Base-by-base conservation (phyloP, 257 asterid species). In the Buddleja alternifolia region DNA sequence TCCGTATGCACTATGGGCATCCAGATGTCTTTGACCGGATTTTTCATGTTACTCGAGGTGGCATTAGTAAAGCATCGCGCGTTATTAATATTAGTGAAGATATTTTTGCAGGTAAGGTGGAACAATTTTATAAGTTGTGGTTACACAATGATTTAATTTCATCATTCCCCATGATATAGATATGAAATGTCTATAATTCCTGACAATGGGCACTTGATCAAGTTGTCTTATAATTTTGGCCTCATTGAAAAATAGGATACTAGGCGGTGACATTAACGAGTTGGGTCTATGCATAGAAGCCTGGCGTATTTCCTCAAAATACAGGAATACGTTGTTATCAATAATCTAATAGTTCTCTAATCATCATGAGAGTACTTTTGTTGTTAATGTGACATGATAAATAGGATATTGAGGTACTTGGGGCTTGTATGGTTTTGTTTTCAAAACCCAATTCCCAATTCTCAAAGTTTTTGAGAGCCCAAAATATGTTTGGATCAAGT, bases 1-100 rank as follows among this genome's bases (percentile, higher is more conserved):
- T 93, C 29, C 96, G 99, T 53, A 93, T 93, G 99, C 99, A 94
- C 77, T 94, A 94, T 81, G 99, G 99, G 15, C 99, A 94, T 82
- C 99, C 99, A 55, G 99, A 94, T 79, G 93, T 90, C 71, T 94
- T 94, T 7, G 99, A 94, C 76, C 88, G 99, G 44, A 76, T 94
- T 44, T 94, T 94, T 74, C 99, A 94, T 79, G 81, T 91, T 62
- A 88, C 99, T 73, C 90, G 99, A 61, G 99, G 99, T 69, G 99
- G 99, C 71, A 86, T 94, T 73, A 94, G 99, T 75, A 94, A 94
- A 81, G 91, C 99, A 60, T 94, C 99, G 4, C 97, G 97, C 1
- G 96, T 91, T 32, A 94, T 94, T 62, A 94, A 94, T 81, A 91
- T 94, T 39, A 94, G 99, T 78, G 99, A 94, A 83, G 99, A 94